Evolutionary conservation across 768 basidiomycete genomes (phyloP), one percentile per base, ranked within the genome.

Genomic region (Lentinula aciculospora): DNA sequence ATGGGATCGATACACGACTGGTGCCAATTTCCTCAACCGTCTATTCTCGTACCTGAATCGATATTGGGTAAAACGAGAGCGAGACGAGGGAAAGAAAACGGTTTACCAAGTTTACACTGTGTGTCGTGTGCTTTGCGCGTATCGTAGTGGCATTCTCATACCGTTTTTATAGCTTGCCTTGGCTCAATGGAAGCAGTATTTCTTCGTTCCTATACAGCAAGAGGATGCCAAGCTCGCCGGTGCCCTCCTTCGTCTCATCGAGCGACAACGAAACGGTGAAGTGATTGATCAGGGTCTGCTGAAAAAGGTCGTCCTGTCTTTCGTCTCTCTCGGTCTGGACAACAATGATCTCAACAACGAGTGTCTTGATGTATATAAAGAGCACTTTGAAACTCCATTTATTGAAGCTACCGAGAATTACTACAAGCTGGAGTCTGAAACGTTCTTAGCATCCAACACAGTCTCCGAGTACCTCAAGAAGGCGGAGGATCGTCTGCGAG

Each of bases 71-170:
- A 96, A 96, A 75, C 81, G 96, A 53, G 97, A 99, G 69, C 84
- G 95, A 68, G 96, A 98, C 65, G 96, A 98, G 70, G 97, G 97
- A 13, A 80, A 94, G 66, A 95, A 92, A 71, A 89, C 86, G 44
- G 90, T 98, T 23, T 98, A 97, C 74, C 86, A 86, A 1, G 92
- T 98, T n/a, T 98, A 98, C 69, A 99, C 96, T 25, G 95, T 96
- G 63, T 67, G 88, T 65, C 32, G 32, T 48, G 54, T 37, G 55
- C 13, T 39, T 28, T 53, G 47, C 32, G 34, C 34, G 5, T 31
- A 4, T 15, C 40, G 44, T 17, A 17, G n/a, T n/a, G 15, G 9
- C 17, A 25, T n/a, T 32, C 49, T 46, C 37, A 2, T 27, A 27
- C 31, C n/a, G 2, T 32, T 28, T 13, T 25, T 21, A 60, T 71